phyloP scores from a whole-genome alignment of 192 early-diverging fungal species.

The Funneliformis geosporum region DNA sequence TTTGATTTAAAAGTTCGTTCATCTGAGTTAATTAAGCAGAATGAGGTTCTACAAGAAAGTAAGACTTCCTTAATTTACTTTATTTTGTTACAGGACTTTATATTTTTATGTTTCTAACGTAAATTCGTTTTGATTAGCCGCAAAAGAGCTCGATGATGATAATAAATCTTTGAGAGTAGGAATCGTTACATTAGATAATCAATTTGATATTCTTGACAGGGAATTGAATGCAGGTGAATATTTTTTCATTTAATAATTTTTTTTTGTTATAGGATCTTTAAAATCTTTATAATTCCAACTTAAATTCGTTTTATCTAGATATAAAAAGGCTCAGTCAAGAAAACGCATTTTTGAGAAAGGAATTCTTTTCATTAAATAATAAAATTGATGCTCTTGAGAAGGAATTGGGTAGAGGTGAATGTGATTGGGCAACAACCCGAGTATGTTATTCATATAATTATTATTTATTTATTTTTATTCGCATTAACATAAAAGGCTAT shows the following conservation, averaged over 20 bases:
- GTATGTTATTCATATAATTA: constrained; percentile 17
- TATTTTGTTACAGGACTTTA: not conserved
- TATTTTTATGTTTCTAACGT: not conserved
- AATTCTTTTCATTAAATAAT: not conserved
- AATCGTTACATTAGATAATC: not conserved
- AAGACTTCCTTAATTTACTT: not conserved
- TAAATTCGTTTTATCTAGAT: not conserved
- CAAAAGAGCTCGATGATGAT: constrained; percentile 1
- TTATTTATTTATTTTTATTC: not conserved
- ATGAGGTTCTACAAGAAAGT: constrained; percentile 22
- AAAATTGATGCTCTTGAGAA: constrained; percentile 61
- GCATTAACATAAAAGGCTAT: not conserved
- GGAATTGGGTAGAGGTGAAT: constrained; percentile 64
- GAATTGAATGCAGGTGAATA: constrained; percentile 65
- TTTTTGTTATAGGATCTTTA: not conserved
- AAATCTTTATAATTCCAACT: not conserved
- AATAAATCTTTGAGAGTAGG: constrained; percentile 10
- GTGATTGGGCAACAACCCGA: constrained; percentile 58
- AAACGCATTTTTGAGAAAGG: not conserved
- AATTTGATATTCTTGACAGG: constrained; percentile 60
- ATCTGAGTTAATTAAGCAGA: constrained; percentile 12
- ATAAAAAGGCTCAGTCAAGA: too few relatives aligned
- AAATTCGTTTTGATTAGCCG: not conserved
- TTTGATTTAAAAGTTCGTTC: constrained; percentile 1
- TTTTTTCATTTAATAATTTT: not conserved